Percentiles rank a stretch among this genome's conserved stretches.
Evolutionary conservation across 306 rosid genomes (phyloP).

Genomic region (Prunus fruticosa): DNA sequence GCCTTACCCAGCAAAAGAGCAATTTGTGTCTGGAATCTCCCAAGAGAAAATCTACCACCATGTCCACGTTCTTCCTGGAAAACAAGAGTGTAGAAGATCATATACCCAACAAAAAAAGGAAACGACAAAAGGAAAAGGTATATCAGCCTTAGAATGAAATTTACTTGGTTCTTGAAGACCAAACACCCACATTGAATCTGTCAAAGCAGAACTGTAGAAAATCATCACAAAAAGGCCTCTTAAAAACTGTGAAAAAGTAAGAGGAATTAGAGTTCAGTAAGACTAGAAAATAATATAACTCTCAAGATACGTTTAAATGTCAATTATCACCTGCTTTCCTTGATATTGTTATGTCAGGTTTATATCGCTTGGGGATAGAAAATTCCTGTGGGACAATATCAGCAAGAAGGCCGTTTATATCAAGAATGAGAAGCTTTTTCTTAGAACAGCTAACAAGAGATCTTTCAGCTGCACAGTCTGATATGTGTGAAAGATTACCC

Average conservation of each 20-base stretch:
- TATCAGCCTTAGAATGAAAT: conserved; percentile 24
- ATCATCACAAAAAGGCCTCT: conserved; percentile 82
- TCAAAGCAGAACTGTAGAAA: conserved; percentile 81
- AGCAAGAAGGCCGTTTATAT: conserved; percentile 87
- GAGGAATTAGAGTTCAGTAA: conserved; percentile 25
- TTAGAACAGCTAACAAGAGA: conserved; percentile 28
- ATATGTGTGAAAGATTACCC: conserved; percentile 24
- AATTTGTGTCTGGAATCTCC: conserved; percentile 49
- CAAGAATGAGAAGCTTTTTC: conserved; percentile 92
- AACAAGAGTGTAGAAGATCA: not conserved
- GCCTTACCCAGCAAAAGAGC: conserved; percentile 83
- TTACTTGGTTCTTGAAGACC: conserved; percentile 94
- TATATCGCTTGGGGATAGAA: conserved; percentile 16
- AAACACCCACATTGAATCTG: conserved; percentile 77
- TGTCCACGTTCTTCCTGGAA: conserved; percentile 61
- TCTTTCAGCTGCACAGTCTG: conserved; percentile 30
- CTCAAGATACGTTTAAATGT: conserved; percentile 6
- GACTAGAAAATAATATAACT: conserved; percentile 7
- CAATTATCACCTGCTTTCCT: conserved; percentile 52
- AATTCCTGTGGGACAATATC: conserved; percentile 45
- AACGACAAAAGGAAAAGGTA: conserved; percentile 15
- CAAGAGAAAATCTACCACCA: conserved; percentile 47
- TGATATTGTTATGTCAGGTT: conserved; percentile 37
- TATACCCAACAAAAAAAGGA: not conserved
- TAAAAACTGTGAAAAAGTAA: conserved; percentile 61